Base-by-base conservation (phyloP, 2,329 filamentous ascomycete species). In the Juglanconis sp. region DNA sequence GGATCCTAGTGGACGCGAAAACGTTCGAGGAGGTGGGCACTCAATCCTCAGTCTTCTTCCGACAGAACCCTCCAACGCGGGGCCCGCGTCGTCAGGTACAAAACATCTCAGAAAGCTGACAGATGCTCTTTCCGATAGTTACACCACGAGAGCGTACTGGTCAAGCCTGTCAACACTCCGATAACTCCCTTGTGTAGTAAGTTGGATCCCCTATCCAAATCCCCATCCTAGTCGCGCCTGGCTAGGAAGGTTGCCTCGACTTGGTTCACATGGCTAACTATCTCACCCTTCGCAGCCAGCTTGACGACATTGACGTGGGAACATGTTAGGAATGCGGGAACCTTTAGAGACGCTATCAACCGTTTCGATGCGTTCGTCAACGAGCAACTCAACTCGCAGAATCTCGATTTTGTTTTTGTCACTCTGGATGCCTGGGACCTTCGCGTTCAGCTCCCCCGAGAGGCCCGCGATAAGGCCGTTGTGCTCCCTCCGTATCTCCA, bases 101-200 rank as follows among this genome's bases (percentile, higher is more conserved):
- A 30, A 17, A 38, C n/a, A 10, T 24, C 24, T 24, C 24, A 30
- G 7, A 31, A 53, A 40, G 47, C 49, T 53, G 40, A 63, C 35
- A 50, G 49, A 44, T 11, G 24, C 32, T 46, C n/a, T 32, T 8
- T 13, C 42, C 53, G 3, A 35, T 74, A 99, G 95, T 83, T 98
- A 68, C 90, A 96, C 77, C 92, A 93, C 68, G 93, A 98, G 77
- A 96, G 91, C 72, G 91, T 97, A 57, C 90, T 99, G 48, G 95
- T 99, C 70, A 98, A 98, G 79, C 95, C 95, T 4, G 89, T 97
- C 79, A 99, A 98, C 79, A 99, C 95, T 50, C 95, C 95, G 59
- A 99, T 99, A 73, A 99, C 95, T 67, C 95, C 95, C 63, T 85
- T 99, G 56, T 99, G 95, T 86, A 99, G 93, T 97, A 89, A 88